Evolutionary conservation across 2,329 filamentous ascomycete species (phyloP), one percentile per base, ranked within the genome.

Genomic region (Colletotrichum karsti): DNA sequence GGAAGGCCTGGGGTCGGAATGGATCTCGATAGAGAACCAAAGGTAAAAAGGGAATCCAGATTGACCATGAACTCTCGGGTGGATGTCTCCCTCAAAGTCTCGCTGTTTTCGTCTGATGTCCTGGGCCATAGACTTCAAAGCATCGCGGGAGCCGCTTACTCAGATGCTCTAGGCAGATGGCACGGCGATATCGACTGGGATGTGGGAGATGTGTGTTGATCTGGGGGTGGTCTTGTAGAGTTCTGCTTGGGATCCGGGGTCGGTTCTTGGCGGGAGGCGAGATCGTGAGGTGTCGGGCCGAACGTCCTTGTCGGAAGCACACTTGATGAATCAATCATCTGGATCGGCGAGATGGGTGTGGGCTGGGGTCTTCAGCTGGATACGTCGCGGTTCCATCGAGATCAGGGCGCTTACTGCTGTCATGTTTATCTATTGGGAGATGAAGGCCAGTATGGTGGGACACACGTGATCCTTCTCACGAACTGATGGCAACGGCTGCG

Each of bases 61-160:
- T 20, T 51, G 30, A 18, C 46, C 26, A n/a, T 28, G 26, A 51
- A 5, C 5, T 51, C 15, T 33, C n/a, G n/a, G 46, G 15, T 2
- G 46, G 28, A n/a, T n/a, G 30, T 22, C n/a, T 33, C 12, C 24
- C 26, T 51, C 24, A 15, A 37, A 37, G 41, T n/a, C 37, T 48
- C 13, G 10, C 15, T 15, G 24, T 44, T 24, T 37, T 58, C 61
- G 42, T 59, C 61, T 28, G 44, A 64, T 64, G 33, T 59, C 26
- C 33, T 28, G 53, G 13, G 7, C 53, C n/a, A n/a, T 24, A 24
- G 13, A 18, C n/a, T 13, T 9, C 10, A 3, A 13, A 30, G n/a
- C 18, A 20, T 24, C n/a, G 24, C 8, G 15, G 9, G 20, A 22
- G 24, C 18, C 13, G 54, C 42, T 57, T 64, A 63, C 39, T 57